phyloP scores from a whole-genome alignment of 2,329 filamentous ascomycete species.

The Fusarium oligoseptatum region DNA sequence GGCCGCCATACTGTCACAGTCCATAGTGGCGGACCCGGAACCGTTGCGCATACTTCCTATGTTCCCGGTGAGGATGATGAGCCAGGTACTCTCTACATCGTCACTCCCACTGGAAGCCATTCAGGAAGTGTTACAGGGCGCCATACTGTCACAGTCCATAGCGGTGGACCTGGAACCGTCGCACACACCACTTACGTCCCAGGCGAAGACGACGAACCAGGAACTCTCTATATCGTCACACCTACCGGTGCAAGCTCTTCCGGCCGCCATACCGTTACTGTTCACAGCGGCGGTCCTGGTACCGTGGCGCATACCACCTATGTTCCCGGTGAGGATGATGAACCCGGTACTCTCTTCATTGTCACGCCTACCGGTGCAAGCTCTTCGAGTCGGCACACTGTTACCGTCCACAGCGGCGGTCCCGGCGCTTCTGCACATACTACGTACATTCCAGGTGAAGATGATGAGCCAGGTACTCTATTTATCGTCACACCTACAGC shows the following conservation, averaged over 20 bases:
- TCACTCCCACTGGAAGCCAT: neutral
- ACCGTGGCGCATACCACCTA: neutral
- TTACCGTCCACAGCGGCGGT: neutral
- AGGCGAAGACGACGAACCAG: neutral
- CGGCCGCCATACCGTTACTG: neutral
- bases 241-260: neutral
- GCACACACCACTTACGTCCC: neutral
- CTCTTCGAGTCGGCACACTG: neutral
- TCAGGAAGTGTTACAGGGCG: neutral
- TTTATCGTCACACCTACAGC: slow-evolving; percentile 15
- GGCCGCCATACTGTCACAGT: neutral
- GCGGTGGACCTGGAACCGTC: neutral
- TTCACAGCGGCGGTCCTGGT: too few relatives aligned
- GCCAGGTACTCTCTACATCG: neutral
- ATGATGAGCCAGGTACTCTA: slow-evolving; percentile 11
- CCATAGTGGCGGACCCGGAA: neutral
- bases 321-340: neutral
- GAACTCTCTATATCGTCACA: neutral
- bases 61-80: neutral
- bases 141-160: neutral
- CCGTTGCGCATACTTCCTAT: neutral
- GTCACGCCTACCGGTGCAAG: neutral
- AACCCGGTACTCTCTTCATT: neutral
- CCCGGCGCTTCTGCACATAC: neutral
- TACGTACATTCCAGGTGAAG: neutral